Conservation (phyloP, 768 basidiomycete species). For the Guyanaporus albipodus region DNA sequence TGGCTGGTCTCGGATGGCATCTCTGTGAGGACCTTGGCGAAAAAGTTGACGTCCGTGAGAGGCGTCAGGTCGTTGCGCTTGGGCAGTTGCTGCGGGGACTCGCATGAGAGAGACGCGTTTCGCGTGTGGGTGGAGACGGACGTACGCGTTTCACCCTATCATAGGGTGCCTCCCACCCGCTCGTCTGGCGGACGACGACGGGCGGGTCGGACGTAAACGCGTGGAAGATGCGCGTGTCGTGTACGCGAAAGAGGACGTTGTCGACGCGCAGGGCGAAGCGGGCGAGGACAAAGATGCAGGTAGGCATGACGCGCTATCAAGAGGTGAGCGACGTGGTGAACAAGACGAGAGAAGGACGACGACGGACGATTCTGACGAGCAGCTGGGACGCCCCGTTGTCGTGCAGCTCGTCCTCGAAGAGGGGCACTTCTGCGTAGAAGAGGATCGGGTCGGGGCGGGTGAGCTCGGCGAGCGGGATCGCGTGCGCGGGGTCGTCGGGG, state of each 20-base stretch:
- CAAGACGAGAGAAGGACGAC: not conserved
- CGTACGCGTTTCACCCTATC: slow-evolving; percentile 72
- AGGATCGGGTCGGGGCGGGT: slow-evolving; percentile 91
- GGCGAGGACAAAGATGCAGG: slow-evolving; percentile 84
- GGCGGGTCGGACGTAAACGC: slow-evolving; percentile 62
- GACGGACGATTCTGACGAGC: slow-evolving; percentile 81
- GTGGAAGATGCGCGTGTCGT: slow-evolving; percentile 89
- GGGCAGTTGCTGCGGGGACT: slow-evolving; percentile 53
- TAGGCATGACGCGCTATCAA: slow-evolving; percentile 91
- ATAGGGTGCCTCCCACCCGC: slow-evolving; percentile 91
- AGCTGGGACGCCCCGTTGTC: slow-evolving; percentile 91
- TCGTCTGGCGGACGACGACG: slow-evolving; percentile 70
- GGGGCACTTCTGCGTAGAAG: slow-evolving; percentile 94
- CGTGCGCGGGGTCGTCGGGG: slow-evolving; percentile 50
- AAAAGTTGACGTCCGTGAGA: slow-evolving; percentile 82
- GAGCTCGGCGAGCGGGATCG: slow-evolving; percentile 81
- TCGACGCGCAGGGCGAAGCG: slow-evolving; percentile 95
- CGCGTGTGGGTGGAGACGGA: slow-evolving; percentile 6
- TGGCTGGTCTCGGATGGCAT: slow-evolving; percentile 58
- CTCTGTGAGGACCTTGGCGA: slow-evolving; percentile 65
- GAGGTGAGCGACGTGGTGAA: not conserved
- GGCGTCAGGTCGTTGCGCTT: slow-evolving; percentile 79
- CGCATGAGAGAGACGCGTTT: not conserved
- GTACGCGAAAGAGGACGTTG: slow-evolving; percentile 85
- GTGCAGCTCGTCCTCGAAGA: slow-evolving; percentile 96